Evolutionary conservation across 2,329 filamentous ascomycete genomes (phyloP).

Genomic region (Orbilia javanica): DNA sequence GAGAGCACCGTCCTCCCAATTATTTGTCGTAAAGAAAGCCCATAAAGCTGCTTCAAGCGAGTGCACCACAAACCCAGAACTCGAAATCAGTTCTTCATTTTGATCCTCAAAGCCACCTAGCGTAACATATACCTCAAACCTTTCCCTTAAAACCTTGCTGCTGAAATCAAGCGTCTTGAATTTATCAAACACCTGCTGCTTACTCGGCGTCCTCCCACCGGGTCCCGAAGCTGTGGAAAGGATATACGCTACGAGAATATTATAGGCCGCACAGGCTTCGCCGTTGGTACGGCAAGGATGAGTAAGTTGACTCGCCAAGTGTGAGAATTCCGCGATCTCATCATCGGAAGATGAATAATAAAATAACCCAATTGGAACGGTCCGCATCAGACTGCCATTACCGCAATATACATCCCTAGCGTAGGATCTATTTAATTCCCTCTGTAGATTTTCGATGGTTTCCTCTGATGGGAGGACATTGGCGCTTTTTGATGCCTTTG

Average conservation of each 20-base stretch:
- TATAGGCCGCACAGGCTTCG: conserved; percentile 66
- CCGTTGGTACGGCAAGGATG: conserved; percentile 65
- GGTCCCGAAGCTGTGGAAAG: conserved; percentile 62
- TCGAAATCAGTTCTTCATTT: conserved; percentile 62
- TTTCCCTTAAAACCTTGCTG: conserved; percentile 57
- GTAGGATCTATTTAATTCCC: conserved; percentile 18
- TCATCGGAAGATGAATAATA: conserved; percentile 58
- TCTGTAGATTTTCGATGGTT: conserved; percentile 49
- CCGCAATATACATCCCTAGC: conserved; percentile 61
- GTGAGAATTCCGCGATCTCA: conserved; percentile 16
- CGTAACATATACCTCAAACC: conserved; percentile 51
- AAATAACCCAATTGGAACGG: conserved; percentile 65
- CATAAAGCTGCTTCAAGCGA: conserved; percentile 67
- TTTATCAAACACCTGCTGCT: conserved; percentile 61
- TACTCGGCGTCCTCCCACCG: conserved; percentile 37
- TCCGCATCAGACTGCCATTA: conserved; percentile 67
- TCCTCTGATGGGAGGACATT: conserved; percentile 48
- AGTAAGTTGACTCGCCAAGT: conserved; percentile 63
- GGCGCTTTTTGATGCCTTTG: not conserved
- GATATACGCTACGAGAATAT: conserved; percentile 63
- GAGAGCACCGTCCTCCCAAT: conserved; percentile 65
- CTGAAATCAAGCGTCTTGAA: conserved; percentile 59
- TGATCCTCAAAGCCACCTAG: conserved; percentile 46
- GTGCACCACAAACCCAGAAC: conserved; percentile 66
- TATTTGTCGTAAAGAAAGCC: conserved; percentile 66